Percentiles rank a stretch among this genome's conserved stretches.
Evolutionary conservation across 768 basidiomycete genomes (phyloP).

Genomic region (Auricularia sp.): DNA sequence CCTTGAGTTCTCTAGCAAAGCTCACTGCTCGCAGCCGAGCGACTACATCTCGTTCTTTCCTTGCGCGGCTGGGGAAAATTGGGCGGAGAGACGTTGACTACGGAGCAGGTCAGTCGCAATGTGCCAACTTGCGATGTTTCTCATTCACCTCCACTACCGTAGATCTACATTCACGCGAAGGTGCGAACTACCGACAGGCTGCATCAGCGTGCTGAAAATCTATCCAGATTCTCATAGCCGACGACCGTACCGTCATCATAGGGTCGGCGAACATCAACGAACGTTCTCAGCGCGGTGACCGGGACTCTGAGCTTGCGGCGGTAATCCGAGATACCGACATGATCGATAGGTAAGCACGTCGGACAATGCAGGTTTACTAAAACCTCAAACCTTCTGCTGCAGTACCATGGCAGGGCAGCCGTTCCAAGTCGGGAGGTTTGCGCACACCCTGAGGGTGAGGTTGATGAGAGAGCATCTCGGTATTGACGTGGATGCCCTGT

Average conservation of each 20-base stretch:
- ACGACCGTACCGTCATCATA: conserved; percentile 89
- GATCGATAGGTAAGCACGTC: conserved; percentile 64
- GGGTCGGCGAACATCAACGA: conserved; percentile 98
- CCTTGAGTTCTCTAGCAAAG: background rate
- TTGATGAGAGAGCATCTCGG: conserved; percentile 97
- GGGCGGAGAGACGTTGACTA: conserved; percentile 70
- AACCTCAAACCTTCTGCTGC: background rate
- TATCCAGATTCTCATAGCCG: conserved; percentile 58
- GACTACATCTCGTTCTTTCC: conserved; percentile 88
- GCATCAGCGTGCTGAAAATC: background rate
- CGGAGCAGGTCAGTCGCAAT: conserved; percentile 58
- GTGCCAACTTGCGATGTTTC: background rate
- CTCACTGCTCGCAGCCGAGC: conserved; percentile 50
- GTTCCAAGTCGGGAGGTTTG: conserved; percentile 93
- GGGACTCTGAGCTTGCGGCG: conserved; percentile 90
- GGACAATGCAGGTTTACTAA: background rate
- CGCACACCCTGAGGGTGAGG: conserved; percentile 84
- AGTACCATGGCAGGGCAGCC: conserved; percentile 92
- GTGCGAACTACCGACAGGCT: conserved; percentile 18
- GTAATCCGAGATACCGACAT: conserved; percentile 95
- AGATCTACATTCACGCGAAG: conserved; percentile 89
- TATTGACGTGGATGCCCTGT: conserved; percentile 82
- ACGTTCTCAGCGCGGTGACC: conserved; percentile 87
- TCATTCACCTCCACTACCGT: conserved; percentile 9
- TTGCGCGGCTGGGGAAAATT: conserved; percentile 91